phyloP scores from a whole-genome alignment of 495 filamentous ascomycete genomes.

The Lepraria neglecta region DNA sequence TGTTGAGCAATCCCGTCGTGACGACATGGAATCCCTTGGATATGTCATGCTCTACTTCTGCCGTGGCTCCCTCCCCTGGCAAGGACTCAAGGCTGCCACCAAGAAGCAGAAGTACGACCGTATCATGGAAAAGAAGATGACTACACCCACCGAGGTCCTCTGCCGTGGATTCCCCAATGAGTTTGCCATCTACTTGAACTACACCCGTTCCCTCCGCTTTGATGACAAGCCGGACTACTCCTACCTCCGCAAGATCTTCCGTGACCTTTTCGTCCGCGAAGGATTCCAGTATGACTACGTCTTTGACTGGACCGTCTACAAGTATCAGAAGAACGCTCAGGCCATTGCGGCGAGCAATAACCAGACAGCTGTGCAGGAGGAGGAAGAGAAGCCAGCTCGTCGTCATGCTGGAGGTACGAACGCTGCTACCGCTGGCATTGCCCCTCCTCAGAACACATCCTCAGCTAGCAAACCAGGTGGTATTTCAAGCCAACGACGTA shows the following conservation, averaged over 20 bases:
- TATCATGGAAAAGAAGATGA: slow-evolving; percentile 99
- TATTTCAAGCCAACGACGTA: slow-evolving; percentile 74
- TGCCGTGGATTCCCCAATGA: slow-evolving; percentile 99
- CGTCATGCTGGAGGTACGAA: slow-evolving; percentile 52
- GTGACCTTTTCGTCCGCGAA: slow-evolving; percentile 97
- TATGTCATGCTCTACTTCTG: slow-evolving; percentile 99
- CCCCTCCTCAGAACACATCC: slow-evolving; percentile 48
- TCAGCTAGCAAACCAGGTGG: slow-evolving; percentile 62
- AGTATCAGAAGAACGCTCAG: slow-evolving; percentile 99
- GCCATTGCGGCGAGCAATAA: slow-evolving; percentile 73
- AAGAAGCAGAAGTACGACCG: slow-evolving; percentile 99
- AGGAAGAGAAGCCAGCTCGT: slow-evolving; percentile 64
- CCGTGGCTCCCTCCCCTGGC: slow-evolving; percentile 97
- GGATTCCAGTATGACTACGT: slow-evolving; percentile 99
- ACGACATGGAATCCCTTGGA: slow-evolving; percentile 99
- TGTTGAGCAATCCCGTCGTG: slow-evolving; percentile 97
- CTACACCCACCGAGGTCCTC: slow-evolving; percentile 95
- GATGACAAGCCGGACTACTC: slow-evolving; percentile 99
- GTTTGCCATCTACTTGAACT: slow-evolving; percentile 99
- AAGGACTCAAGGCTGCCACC: slow-evolving; percentile 98
- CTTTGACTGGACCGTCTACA: slow-evolving; percentile 99
- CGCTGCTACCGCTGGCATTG: slow-evolving; percentile 51
- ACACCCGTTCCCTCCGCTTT: slow-evolving; percentile 96
- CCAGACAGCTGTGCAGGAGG: slow-evolving; percentile 61
- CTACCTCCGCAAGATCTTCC: slow-evolving; percentile 99